A percentile compares a stretch with the other conserved stretches of the same genome.
Conservation (phyloP, 768 basidiomycete species). For the Leccinellum rugosiceps region DNA sequence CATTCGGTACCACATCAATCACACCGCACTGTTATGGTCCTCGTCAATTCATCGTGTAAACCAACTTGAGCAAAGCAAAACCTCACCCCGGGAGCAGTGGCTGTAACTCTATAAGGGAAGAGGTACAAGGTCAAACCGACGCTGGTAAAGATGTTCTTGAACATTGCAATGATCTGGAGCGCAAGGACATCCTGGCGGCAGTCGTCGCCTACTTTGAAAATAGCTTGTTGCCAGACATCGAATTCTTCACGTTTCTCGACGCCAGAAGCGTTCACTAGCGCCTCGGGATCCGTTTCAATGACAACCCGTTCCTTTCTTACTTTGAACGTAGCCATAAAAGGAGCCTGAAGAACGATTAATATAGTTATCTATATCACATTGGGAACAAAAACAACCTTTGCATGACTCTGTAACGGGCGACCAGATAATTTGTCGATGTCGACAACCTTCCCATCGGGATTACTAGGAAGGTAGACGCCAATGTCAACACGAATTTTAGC, state of each 20-base stretch:
- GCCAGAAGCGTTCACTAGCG: conserved; percentile 61
- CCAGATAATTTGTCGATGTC: conserved; percentile 98
- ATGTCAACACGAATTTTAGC: conserved; percentile 88
- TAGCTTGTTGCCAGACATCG: conserved; percentile 96
- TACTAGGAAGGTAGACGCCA: conserved; percentile 97
- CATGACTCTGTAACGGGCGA: conserved; percentile 93
- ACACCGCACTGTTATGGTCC: conserved; percentile 79
- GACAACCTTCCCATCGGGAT: conserved; percentile 95
- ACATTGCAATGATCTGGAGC: conserved; percentile 97
- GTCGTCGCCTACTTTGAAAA: conserved; percentile 99
- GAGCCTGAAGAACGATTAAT: conserved; percentile 58
- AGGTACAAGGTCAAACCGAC: conserved; percentile 89
- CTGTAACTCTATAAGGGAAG: conserved; percentile 95
- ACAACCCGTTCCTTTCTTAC: conserved; percentile 82
- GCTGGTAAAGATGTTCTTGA: conserved; percentile 93
- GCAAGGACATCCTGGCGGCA: conserved; percentile 99
- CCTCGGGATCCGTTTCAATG: conserved; percentile 68
- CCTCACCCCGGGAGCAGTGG: conserved; percentile 91
- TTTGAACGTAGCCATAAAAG: conserved; percentile 99
- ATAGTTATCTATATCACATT: not conserved
- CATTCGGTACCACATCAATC: conserved; percentile 96
- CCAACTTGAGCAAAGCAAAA: not conserved
- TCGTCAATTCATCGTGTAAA: not conserved
- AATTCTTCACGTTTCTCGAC: conserved; percentile 60
- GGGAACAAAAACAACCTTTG: conserved; percentile 60